A percentile compares a stretch with the other conserved stretches of the same genome.
Conservation (phyloP, 2,329 filamentous ascomycete genomes). For the Colletotrichum ledebouriae region DNA sequence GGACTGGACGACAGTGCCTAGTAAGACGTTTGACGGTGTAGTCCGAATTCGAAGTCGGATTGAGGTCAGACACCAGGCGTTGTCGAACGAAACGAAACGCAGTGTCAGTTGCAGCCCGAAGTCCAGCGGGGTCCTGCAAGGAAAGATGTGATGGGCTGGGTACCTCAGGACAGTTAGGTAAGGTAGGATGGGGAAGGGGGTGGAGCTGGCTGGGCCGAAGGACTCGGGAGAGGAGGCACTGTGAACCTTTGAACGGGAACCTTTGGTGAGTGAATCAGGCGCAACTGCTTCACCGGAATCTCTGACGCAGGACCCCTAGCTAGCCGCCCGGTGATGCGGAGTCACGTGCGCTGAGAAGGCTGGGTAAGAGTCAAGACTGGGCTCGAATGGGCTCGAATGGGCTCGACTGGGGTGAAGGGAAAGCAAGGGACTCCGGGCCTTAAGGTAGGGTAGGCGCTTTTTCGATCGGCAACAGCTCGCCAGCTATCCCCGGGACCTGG, state of each 20-base stretch:
- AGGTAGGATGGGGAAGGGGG: neutral
- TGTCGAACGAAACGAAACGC: conserved; percentile 31
- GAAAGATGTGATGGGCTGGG: conserved; percentile 13
- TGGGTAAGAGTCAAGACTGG: conserved; percentile 13
- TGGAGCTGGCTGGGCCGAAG: conserved; percentile 14
- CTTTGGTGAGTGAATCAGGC: conserved; percentile 32
- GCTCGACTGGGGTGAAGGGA: neutral
- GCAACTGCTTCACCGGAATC: conserved; percentile 32
- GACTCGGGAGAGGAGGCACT: neutral
- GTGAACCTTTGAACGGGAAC: neutral
- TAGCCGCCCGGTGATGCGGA: conserved; percentile 3
- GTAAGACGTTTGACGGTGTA: neutral
- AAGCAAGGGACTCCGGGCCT: neutral
- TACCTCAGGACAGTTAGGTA: neutral
- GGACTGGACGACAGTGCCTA: neutral
- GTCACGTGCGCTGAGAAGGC: conserved; percentile 36
- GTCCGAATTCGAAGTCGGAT: neutral
- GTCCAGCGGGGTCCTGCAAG: conserved; percentile 7
- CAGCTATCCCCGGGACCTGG: conserved; percentile 27
- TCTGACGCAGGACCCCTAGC: conserved; percentile 24
- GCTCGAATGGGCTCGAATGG: conserved; percentile 8
- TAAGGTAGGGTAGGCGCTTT: conserved; percentile 6
- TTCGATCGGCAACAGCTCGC: conserved; percentile 28
- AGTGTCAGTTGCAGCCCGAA: conserved; percentile 34
- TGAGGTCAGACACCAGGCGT: conserved; percentile 15